Evolutionary conservation across 164 flowering plant species (phyloP), one percentile per base, ranked within the genome.

Genomic region (Stephania japonica): DNA sequence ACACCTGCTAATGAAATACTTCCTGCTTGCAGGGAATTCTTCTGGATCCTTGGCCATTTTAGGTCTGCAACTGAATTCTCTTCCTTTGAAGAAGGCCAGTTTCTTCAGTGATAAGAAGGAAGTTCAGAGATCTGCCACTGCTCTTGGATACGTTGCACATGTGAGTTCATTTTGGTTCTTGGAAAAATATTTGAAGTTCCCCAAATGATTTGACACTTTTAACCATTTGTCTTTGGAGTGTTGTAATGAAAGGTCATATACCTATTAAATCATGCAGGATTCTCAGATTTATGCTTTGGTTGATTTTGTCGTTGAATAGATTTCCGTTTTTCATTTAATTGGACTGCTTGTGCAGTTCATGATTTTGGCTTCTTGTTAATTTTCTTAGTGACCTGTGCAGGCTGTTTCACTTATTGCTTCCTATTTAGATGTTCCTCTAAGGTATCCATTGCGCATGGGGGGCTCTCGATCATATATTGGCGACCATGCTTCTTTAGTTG

Each of bases 51-150:
- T 93, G 82, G 86, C 88, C 42, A 91, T 96, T 77, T 81, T 81
- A 42, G 99, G 98, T 53, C 85, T 91, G 78, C 89, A 85, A 78
- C 82, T 90, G 74, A 82, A 78, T 59, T 76, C 89, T 84, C 86
- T 83, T 82, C 89, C 97, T 70, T 85, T 90, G 67, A 91, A 85
- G 78, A 88, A 88, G 84, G 81, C 86, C 83, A 89, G 91, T 69
- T 87, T 93, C 82, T 95, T 96, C 85, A 88, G 86, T 73, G 91
- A 91, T 80, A 96, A 96, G 87, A 88, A 90, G 86, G 98, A 85
- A 81, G 81, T 84, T 76, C 97, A 93, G 90, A 90, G 80, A 80
- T 87, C 97, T 70, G 91, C 97, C 73, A 86, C 91, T 81, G 93
- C 95, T 70, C 78, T 93, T 73, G 99, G 97, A 81, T 93, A 92